Evolutionary conservation across 164 flowering plant genomes (phyloP).

Genomic region (Berberis vulgaris): DNA sequence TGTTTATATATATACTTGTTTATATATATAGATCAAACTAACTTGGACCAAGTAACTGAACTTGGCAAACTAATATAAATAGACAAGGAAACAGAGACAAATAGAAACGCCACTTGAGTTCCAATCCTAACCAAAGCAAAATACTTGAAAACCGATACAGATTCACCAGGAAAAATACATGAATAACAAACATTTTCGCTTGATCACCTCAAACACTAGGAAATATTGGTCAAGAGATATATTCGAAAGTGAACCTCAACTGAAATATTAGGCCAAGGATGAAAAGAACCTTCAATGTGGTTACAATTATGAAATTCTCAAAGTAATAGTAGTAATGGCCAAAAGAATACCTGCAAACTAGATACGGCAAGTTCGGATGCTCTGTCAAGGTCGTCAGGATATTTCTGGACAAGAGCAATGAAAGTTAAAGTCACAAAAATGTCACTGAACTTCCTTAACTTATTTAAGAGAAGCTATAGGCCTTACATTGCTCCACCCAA

Average conservation of each 20-base stretch:
- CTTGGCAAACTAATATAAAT: too few relatives aligned
- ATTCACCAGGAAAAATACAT: background rate
- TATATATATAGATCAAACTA: too few relatives aligned
- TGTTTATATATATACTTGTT: too few relatives aligned
- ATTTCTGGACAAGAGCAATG: constrained; percentile 46
- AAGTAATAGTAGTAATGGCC: background rate
- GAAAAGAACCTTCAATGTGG: background rate
- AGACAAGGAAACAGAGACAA: too few relatives aligned
- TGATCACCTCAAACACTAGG: background rate
- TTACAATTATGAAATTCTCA: background rate
- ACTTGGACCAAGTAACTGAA: too few relatives aligned
- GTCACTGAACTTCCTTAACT: background rate
- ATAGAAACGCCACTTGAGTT: too few relatives aligned
- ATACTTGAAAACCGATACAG: background rate
- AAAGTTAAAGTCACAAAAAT: too few relatives aligned
- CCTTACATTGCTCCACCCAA: constrained; percentile 99
- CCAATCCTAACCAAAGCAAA: too few relatives aligned
- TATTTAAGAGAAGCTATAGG: background rate
- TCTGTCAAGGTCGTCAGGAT: constrained; percentile 70
- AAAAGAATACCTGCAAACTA: constrained; percentile 76
- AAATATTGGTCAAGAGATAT: background rate
- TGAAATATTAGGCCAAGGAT: background rate
- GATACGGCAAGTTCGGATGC: constrained; percentile 98
- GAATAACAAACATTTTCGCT: background rate
- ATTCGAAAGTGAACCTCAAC: too few relatives aligned